These are phyloP conservation scores for Cystobasidium onofrii DNA, from an alignment of 768 basidiomycete species.

Conservation along the genomic window DNA sequence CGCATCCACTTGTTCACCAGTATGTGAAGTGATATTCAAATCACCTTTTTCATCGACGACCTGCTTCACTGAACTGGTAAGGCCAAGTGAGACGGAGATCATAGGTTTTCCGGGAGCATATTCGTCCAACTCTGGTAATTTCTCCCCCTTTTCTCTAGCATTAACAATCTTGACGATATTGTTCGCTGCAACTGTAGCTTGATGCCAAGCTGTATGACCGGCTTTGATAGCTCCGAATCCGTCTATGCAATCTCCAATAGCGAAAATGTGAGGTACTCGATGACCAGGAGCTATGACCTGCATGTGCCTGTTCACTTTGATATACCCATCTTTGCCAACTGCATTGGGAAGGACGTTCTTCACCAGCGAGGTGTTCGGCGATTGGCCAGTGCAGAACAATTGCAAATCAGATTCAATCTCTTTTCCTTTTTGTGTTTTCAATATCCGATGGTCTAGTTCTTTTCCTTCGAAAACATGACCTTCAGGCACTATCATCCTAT, in stretches of 20 bases:
- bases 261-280: constrained; percentile 34
- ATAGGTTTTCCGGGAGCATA: constrained; percentile 30
- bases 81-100: constrained; percentile 32
- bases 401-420: not conserved
- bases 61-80: constrained; percentile 25
- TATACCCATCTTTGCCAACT: constrained; percentile 30
- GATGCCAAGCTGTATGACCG: constrained; percentile 41
- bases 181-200: constrained; percentile 36
- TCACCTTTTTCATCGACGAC: constrained; percentile 5
- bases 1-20: constrained; percentile 13
- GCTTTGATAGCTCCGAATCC: constrained; percentile 41
- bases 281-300: constrained; percentile 33
- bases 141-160: not conserved
- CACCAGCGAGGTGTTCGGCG: constrained; percentile 40
- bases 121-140: not conserved
- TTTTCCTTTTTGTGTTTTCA: not conserved
- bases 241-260: constrained; percentile 42
- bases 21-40: not conserved
- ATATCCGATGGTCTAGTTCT: constrained; percentile 22
- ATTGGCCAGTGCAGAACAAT: constrained; percentile 42
- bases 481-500: constrained; percentile 36
- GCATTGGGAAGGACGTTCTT: constrained; percentile 21
- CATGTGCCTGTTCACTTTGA: constrained; percentile 37
- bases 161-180: constrained; percentile 36
- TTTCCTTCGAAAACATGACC: constrained; percentile 28